Base-by-base conservation (phyloP, 169 alveolate genomes). In the Besnoitia besnoiti region DNA sequence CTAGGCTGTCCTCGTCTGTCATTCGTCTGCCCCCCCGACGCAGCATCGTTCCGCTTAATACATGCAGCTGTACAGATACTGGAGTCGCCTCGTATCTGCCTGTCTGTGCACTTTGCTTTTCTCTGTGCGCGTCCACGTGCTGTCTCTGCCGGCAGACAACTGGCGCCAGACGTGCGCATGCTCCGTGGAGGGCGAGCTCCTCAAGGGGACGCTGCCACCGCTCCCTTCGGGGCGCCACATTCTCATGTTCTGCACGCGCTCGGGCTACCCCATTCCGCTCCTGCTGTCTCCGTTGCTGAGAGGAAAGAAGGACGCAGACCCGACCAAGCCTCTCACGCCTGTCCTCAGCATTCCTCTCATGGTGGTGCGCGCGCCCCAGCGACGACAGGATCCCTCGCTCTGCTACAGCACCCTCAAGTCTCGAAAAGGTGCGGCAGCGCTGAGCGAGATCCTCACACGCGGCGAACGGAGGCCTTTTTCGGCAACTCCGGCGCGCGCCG, bases 151-250 rank as follows among this genome's bases (percentile, higher is more conserved):
- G 3, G 10, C 59, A 42, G 55, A 77, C 8, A 44, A 44, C 49
- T 42, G 87, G 40, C 2, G 87, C 12, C 39, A 5, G 59, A 24
- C 4, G 59, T 19, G 19, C 61, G 19, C 35, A 0, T 77, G 87
- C 87, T 7, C 37, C 40, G 19, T 39, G 16, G 40, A 42, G 14
- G 87, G 50, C 37, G 0, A 0, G 49, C 49, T 77, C 16, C 91
- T 85, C 12, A 55, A 50, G 59, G 79, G 75, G 4, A 55, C 79
- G 19, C 44, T 85, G 44, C 91, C 91, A 27, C 91, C 91, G 10
- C 91, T 85, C 61, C 8, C 62, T 4, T 44, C 91, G 30, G 91
- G 91, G 40, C 46, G 91, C 46, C 91, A 85, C 82, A 55, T 39
- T 33, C 61, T 85, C 82, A 16, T 61, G 3, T 4, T 85, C 91